Conservation (phyloP, 805 yeast species). For the Ogataea corticis region DNA sequence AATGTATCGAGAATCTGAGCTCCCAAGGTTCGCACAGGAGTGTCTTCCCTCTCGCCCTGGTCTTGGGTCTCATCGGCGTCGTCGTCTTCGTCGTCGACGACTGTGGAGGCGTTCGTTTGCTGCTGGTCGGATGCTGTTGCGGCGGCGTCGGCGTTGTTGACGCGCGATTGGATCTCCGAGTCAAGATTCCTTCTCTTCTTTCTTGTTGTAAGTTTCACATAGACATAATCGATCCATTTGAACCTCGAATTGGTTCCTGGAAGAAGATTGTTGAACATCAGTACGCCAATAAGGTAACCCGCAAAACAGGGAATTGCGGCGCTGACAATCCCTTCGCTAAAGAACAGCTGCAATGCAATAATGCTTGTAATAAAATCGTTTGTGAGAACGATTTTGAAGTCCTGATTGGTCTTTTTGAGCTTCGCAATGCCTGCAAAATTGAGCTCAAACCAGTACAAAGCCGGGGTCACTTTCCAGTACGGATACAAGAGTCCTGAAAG, state of each 20-base stretch:
- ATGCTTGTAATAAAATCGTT: constrained; percentile 35
- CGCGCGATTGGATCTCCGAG: constrained; percentile 14
- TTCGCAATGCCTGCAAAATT: constrained; percentile 31
- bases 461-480: constrained; percentile 42
- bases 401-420: constrained; percentile 18
- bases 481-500: constrained; percentile 40
- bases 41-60: constrained; percentile 47
- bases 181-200: constrained; percentile 11
- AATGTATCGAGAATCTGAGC: constrained; percentile 62
- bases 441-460: constrained; percentile 40
- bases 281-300: constrained; percentile 46
- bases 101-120: constrained; percentile 9
- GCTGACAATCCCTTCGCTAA: constrained; percentile 44
- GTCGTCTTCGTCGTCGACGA: constrained; percentile 27
- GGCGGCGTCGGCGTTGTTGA: constrained; percentile 12
- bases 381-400: constrained; percentile 28
- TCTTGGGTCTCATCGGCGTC: constrained; percentile 31
- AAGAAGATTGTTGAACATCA: constrained; percentile 42
- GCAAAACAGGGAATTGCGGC: constrained; percentile 40
- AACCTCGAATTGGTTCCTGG: constrained; percentile 41
- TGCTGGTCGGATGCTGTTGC: constrained; percentile 5
- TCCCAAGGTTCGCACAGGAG: constrained; percentile 62
- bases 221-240: constrained; percentile 18
- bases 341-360: constrained; percentile 35
- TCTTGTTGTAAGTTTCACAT: constrained; percentile 14